Evolutionary conservation across 176 grass and related monocot genomes (phyloP), one percentile per base, ranked within the genome.

Genomic region (Hordeum marinum): DNA sequence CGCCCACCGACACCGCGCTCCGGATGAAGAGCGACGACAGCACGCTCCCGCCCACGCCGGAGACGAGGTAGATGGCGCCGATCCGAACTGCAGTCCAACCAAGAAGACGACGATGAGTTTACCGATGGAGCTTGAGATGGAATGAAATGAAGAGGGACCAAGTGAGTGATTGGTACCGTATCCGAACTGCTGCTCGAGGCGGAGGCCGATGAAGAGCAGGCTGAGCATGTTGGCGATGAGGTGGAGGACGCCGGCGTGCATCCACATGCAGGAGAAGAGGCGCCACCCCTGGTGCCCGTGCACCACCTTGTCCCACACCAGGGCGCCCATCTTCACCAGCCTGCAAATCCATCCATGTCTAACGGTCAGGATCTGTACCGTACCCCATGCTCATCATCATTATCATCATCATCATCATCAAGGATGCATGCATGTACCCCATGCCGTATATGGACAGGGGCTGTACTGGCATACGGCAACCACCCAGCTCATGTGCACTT

Each of bases 121-220:
- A n/a, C 39, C 9, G 40, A 42, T 42, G 40, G 40, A 42, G 40
- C 11, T 42, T 0, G 0, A 42, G 40, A 42, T 42, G 9, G 10
- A 42, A 42, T 1, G 1, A 29, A n/a, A n/a, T n/a, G n/a, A n/a
- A n/a, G n/a, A n/a, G n/a, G n/a, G n/a, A n/a, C n/a, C n/a, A n/a
- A n/a, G n/a, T 29, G 1, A 29, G 2, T 2, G 2, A 29, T 29
- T 29, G 2, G 29, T 29, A 61, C 82, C 55, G 69, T 82, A 99
- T 86, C 96, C 96, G 70, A 96, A 99, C 81, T 99, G 96, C 89
- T 94, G 91, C 68, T 99, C 96, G 2, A 99, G 93, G 75, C 94
- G 93, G 84, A 99, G 85, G 74, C 96, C 96, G 58, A 99, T 61
- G 74, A 99, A 94, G 68, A 99, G 50, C 58, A 96, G 88, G 84